Conservation (phyloP, 2,329 filamentous ascomycete species). For the Colletotrichum tofieldiae region DNA sequence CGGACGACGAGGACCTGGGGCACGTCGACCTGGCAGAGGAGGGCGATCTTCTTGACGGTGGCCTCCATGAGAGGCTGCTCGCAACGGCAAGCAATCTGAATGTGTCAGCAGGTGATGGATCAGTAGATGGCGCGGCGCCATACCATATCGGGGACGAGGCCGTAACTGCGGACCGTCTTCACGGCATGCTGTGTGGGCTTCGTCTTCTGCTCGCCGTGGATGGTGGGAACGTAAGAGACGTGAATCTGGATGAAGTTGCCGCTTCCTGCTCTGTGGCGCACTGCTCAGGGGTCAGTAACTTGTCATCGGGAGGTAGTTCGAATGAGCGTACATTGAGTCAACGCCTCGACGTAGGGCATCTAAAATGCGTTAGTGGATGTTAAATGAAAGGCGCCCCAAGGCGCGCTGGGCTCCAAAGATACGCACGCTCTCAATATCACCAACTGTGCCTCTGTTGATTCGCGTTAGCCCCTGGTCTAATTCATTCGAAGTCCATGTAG, state of each 20-base stretch:
- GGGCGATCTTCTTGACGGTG: constrained; percentile 90
- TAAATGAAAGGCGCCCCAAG: not conserved
- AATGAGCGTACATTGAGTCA: constrained; percentile 71
- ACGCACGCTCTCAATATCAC: constrained; percentile 81
- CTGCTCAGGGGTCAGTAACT: constrained; percentile 12
- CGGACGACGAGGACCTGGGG: constrained; percentile 92
- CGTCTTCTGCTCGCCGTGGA: constrained; percentile 85
- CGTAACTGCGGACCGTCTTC: constrained; percentile 85
- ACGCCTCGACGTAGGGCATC: constrained; percentile 88
- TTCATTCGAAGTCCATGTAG: not conserved
- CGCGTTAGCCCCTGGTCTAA: constrained; percentile 2
- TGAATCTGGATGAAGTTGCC: constrained; percentile 91
- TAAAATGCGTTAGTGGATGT: constrained; percentile 15
- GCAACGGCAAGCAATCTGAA: constrained; percentile 91
- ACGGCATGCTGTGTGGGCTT: constrained; percentile 97
- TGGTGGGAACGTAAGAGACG: constrained; percentile 88
- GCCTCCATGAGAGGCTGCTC: constrained; percentile 80
- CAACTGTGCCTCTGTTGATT: constrained; percentile 53
- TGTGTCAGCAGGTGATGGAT: not conserved
- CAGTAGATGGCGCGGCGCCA: constrained; percentile 37
- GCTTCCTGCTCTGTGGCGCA: constrained; percentile 79
- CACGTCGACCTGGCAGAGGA: constrained; percentile 88
- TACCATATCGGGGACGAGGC: constrained; percentile 80
- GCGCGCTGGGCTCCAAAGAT: not conserved
- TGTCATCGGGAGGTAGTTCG: no score